Evolutionary conservation across 176 grass and related monocot species (phyloP).

Genomic region (Carex cristatella): DNA sequence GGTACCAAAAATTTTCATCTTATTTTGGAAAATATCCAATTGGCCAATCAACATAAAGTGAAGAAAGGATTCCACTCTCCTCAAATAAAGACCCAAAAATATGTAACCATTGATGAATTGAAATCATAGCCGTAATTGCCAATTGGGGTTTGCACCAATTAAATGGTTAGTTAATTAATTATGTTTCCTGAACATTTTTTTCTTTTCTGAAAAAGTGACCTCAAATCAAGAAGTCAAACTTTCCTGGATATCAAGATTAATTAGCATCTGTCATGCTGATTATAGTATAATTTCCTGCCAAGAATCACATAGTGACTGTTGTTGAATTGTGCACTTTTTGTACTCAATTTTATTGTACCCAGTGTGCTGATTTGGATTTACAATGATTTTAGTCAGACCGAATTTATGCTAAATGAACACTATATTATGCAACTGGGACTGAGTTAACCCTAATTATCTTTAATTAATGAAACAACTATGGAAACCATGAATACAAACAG

Average conservation of each 20-base stretch:
- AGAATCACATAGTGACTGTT: neutral
- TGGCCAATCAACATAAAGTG: neutral
- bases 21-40: no score
- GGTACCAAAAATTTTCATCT: no score
- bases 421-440: neutral
- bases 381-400: neutral
- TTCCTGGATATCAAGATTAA: neutral
- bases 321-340: neutral
- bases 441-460: neutral
- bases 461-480: neutral
- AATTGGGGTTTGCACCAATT: neutral
- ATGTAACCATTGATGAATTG: conserved; percentile 61
- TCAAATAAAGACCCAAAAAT: no score
- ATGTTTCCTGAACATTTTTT: neutral
- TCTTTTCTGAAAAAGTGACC: neutral
- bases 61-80: no score
- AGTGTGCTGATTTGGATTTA: neutral
- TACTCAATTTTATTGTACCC: neutral
- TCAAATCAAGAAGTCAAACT: neutral
- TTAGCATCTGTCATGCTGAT: neutral
- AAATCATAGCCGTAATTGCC: conserved; percentile 40
- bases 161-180: neutral
- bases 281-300: neutral
- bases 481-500: neutral
- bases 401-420: neutral